Percentiles rank a stretch among this genome's conserved stretches.
phyloP scores from a whole-genome alignment of 805 yeast species.

The Myxozyma neotropica region DNA sequence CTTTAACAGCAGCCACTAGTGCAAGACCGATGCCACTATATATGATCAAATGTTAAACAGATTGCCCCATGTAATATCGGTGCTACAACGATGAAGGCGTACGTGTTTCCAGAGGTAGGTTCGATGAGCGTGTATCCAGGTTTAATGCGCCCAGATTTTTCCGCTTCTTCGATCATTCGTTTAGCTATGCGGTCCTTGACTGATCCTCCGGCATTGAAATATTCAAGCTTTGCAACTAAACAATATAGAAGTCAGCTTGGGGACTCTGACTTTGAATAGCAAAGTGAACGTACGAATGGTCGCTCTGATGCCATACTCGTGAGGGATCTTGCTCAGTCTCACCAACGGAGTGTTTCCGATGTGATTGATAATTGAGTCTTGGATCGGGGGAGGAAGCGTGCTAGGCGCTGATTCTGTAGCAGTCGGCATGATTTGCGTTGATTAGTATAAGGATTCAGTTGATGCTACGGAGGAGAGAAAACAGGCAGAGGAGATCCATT shows the following conservation, averaged over 20 bases:
- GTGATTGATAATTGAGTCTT: conserved; percentile 64
- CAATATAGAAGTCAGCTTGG: conserved; percentile 26
- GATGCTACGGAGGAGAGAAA: neutral
- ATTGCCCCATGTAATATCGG: too few species aligned
- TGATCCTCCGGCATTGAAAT: conserved; percentile 87
- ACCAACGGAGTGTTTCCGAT: conserved; percentile 87
- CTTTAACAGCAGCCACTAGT: conserved; percentile 80
- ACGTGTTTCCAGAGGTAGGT: conserved; percentile 87
- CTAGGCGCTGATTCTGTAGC: neutral
- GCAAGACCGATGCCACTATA: conserved; percentile 78
- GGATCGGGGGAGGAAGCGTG: conserved; percentile 44
- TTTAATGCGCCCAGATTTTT: conserved; percentile 70
- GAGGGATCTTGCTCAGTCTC: conserved; percentile 73
- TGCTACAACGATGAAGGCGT: too few species aligned
- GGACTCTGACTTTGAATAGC: neutral
- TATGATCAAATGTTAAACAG: neutral
- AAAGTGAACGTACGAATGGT: conserved; percentile 36
- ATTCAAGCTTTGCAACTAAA: conserved; percentile 73
- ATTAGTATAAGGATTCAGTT: neutral
- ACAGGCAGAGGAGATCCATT: neutral
- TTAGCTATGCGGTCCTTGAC: conserved; percentile 88
- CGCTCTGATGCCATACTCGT: conserved; percentile 73
- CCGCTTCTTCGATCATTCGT: conserved; percentile 85
- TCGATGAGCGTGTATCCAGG: conserved; percentile 83
- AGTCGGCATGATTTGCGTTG: neutral